Conservation (phyloP, 345 rosid genomes). For the Camelina laxa region DNA sequence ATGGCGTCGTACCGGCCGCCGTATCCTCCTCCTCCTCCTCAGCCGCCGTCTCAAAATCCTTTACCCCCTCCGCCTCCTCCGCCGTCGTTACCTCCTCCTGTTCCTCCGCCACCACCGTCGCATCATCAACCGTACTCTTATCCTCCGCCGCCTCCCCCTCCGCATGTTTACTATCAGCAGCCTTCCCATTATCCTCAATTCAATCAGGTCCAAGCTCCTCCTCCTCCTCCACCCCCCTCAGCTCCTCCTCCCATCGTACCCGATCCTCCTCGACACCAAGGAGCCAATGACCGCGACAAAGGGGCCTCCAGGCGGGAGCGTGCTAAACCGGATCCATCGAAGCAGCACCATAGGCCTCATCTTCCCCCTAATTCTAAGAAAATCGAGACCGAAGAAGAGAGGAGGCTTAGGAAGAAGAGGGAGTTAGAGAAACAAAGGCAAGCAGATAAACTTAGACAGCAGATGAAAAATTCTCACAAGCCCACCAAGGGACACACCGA, state of each 20-base stretch:
- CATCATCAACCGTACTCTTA: constrained; percentile 71
- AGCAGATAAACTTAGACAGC: constrained; percentile 59
- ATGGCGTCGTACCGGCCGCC: constrained; percentile 47
- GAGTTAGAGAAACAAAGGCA: constrained; percentile 84
- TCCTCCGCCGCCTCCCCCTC: constrained; percentile 64
- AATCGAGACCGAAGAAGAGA: constrained; percentile 90
- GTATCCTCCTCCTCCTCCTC: constrained; percentile 41
- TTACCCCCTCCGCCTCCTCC: constrained; percentile 55
- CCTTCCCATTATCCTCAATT: constrained; percentile 63
- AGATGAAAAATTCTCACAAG: constrained; percentile 55
- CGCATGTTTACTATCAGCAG: constrained; percentile 63
- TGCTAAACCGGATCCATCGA: constrained; percentile 48
- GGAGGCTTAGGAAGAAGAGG: constrained; percentile 87
- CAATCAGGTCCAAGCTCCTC: constrained; percentile 54
- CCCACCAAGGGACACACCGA: constrained; percentile 76
- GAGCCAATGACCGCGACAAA: constrained; percentile 52
- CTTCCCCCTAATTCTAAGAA: constrained; percentile 56
- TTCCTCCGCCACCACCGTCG: constrained; percentile 62
- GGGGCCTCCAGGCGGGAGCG: constrained; percentile 54
- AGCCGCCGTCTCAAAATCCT: constrained; percentile 52
- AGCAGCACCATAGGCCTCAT: constrained; percentile 59
- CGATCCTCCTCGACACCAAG: constrained; percentile 58
- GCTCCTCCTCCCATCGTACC: constrained; percentile 80
- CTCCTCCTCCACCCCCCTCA: constrained; percentile 88
- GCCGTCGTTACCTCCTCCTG: constrained; percentile 48